Evolutionary conservation across 495 filamentous ascomycete genomes (phyloP).

Genomic region (Aeminium ludgeri): DNA sequence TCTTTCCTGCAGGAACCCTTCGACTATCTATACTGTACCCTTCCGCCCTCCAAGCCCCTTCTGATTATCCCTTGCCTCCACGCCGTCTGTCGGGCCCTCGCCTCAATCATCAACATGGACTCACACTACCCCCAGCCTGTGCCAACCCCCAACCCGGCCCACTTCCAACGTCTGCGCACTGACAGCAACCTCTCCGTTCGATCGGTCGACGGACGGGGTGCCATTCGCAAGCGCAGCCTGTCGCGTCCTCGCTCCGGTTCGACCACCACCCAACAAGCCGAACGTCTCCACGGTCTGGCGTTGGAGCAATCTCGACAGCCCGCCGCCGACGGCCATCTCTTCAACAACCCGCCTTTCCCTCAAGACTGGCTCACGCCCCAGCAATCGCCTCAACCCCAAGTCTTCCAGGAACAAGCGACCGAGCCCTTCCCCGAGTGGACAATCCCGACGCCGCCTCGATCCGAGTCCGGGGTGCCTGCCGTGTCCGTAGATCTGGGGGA

Average conservation of each 20-base stretch:
- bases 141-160: background rate
- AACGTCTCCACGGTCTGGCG: conserved; percentile 9
- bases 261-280: conserved; percentile 2
- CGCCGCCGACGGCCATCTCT: background rate
- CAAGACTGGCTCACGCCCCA: conserved; percentile 13
- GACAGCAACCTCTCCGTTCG: conserved; percentile 13
- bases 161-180: conserved; percentile 8
- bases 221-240: conserved; percentile 8
- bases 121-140: conserved; percentile 8
- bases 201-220: conserved; percentile 7
- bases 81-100: background rate
- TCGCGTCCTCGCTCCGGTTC: conserved; percentile 8
- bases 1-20: no score
- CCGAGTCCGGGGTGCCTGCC: conserved; percentile 9
- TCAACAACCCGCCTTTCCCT: background rate
- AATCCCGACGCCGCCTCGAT: conserved; percentile 14
- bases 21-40: no score
- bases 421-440: conserved; percentile 13
- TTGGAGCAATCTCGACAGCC: background rate
- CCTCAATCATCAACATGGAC: conserved; percentile 6
- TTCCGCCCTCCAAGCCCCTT: background rate
- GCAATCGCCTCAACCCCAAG: conserved; percentile 10
- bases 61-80: background rate
- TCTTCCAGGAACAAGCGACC: background rate
- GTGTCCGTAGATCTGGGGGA: conserved; percentile 9